phyloP scores from a whole-genome alignment of 2,329 filamentous ascomycete genomes.

The Teratosphaeriaceae sp. region DNA sequence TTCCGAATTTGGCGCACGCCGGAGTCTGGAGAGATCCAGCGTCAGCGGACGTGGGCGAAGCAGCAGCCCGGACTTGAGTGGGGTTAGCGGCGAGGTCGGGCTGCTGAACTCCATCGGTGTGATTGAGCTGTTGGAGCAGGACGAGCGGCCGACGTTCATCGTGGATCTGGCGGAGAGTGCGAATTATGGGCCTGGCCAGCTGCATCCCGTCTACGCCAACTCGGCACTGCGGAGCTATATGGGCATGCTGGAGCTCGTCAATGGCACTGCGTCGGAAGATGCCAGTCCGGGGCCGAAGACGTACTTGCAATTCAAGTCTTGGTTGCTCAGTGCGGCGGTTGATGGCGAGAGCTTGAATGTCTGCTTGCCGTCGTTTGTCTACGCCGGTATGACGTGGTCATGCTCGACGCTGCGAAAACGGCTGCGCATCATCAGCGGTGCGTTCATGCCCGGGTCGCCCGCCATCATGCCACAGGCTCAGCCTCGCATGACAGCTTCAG shows the following conservation, averaged over 20 bases:
- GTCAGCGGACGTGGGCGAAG: conserved; percentile 15
- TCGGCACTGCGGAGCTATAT: conserved; percentile 54
- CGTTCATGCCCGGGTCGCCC: conserved; percentile 19
- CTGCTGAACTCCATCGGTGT: conserved; percentile 60
- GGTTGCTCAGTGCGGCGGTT: conserved; percentile 55
- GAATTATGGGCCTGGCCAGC: conserved; percentile 47
- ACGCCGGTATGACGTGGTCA: conserved; percentile 63
- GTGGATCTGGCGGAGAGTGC: conserved; percentile 57
- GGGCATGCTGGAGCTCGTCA: conserved; percentile 52
- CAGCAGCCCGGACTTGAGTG: conserved; percentile 17
- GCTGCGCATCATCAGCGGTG: conserved; percentile 60
- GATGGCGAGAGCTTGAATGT: conserved; percentile 49
- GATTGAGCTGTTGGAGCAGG: conserved; percentile 67
- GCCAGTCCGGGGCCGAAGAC: conserved; percentile 36
- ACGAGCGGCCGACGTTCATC: conserved; percentile 69
- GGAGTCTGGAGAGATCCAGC: conserved; percentile 26
- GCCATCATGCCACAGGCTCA: conserved; percentile 5
- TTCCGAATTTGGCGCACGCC: conserved; percentile 42
- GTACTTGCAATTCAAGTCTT: conserved; percentile 60
- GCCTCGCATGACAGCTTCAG: conserved; percentile 9
- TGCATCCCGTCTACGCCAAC: conserved; percentile 64
- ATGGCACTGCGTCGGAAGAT: conserved; percentile 38
- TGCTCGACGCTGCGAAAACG: conserved; percentile 62
- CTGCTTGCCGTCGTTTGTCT: conserved; percentile 50
- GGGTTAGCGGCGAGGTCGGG: conserved; percentile 30